Evolutionary conservation across 257 asterid genomes (phyloP).

Genomic region (Oldenlandia corymbosa): DNA sequence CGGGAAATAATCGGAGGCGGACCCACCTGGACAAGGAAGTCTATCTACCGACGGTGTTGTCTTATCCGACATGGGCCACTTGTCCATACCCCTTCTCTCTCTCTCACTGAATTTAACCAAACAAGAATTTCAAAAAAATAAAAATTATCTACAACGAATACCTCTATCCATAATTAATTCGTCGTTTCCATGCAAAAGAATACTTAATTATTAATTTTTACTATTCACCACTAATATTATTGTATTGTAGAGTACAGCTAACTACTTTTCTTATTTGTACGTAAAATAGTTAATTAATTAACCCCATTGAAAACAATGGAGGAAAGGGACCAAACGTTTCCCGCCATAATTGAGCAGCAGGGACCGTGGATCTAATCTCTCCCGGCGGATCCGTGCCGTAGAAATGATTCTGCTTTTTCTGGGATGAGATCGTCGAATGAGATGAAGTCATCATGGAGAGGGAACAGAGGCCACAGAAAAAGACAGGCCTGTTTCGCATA

Average conservation of each 20-base stretch:
- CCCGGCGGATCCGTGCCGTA: slow-evolving; percentile 9
- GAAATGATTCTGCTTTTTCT: slow-evolving; percentile 18
- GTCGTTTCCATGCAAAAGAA: slow-evolving; percentile 6
- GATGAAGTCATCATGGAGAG: background rate
- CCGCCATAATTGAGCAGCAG: slow-evolving; percentile 32
- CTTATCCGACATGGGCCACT: slow-evolving; percentile 33
- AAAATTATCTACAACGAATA: too few species aligned
- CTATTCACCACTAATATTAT: background rate
- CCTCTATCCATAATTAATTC: background rate
- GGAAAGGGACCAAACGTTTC: too few species aligned
- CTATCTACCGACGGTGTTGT: slow-evolving; percentile 46
- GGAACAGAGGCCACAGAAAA: too few species aligned
- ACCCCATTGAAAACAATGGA: background rate
- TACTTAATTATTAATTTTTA: too few species aligned
- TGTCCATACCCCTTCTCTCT: slow-evolving; percentile 8
- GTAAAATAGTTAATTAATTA: background rate
- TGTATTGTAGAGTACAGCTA: too few species aligned
- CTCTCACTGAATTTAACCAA: background rate
- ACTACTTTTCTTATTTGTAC: background rate
- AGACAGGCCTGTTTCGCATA: too few species aligned
- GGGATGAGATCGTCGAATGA: slow-evolving; percentile 4
- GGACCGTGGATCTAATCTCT: slow-evolving; percentile 26
- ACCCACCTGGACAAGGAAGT: slow-evolving; percentile 30
- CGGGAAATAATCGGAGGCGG: slow-evolving; percentile 27
- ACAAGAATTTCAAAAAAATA: too few species aligned